Base-by-base conservation (phyloP, 1,139 yeast genomes). In the Petasospora rhodanensis region DNA sequence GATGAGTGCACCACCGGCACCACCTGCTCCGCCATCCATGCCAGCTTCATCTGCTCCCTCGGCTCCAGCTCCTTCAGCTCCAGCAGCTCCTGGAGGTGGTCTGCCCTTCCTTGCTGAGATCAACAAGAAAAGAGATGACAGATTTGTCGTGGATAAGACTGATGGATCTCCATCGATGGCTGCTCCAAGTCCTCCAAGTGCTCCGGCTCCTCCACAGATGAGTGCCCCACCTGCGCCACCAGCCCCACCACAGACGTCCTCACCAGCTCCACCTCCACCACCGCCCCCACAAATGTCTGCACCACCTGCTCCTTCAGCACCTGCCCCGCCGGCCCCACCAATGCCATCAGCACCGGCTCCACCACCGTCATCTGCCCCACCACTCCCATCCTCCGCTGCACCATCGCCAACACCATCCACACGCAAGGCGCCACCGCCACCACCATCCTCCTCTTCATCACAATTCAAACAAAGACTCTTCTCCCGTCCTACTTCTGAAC, bases 61-160 rank as follows among this genome's bases (percentile, higher is more conserved):
- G 19, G 18, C 37, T 5, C 38, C 49, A 17, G 34, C 48, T 2
- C 32, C 46, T 10, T 37, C 56, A 10, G 41, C 43, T 10, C 40
- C 49, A 14, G 26, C 47, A 14, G 38, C 50, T 5, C 37, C 47
- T 6, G 35, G 44, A 7, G 45, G 54, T 19, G 56, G 62, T 0
- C 49, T 70, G 11, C 73, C 76, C 9, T 70, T 71, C 44, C 56
- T 71, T 33, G 66, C 72, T 2, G 67, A 70, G 37, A 70, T 71
- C 32, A 67, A 69, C 42, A 60, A 68, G 4, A 66, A 64, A 42
- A 56, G 76, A 47, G 64, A 65, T 39, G 72, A 69, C 19, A 34
- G 59, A n/a, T 53, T 59, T 45, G 70, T 66, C 4, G 56, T 68
- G 15, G 70, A 61, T 28, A 34, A 33, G 7, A 18, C 26, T n/a